Evolutionary conservation across 73 alveolate species (phyloP).

Genomic region (Symbiodinium natans): DNA sequence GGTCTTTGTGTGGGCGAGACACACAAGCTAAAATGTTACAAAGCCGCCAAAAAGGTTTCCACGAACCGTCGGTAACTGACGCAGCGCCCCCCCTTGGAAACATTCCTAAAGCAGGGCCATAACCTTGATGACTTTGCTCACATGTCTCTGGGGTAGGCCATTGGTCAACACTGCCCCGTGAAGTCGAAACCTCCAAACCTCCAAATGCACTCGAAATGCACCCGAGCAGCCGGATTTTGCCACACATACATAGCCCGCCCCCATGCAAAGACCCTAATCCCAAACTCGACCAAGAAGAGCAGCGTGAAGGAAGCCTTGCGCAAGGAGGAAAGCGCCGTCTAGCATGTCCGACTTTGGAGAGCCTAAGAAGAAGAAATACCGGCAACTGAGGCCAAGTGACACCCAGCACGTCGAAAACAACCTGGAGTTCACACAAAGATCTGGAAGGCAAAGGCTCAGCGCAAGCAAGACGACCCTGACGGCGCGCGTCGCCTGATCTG

Average conservation of each 20-base stretch:
- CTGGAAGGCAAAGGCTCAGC: not conserved
- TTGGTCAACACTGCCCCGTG: too few species aligned
- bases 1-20: too few species aligned
- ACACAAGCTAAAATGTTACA: too few species aligned
- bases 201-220: not conserved
- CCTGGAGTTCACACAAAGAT: not conserved
- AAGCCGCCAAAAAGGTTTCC: too few species aligned
- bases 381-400: not conserved
- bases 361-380: not conserved
- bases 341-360: not conserved
- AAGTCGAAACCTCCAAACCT: not conserved
- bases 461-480: not conserved
- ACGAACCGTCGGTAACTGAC: too few species aligned
- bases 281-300: slow-evolving; percentile 36
- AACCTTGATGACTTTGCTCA: too few species aligned
- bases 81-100: too few species aligned
- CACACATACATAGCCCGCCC: slow-evolving; percentile 41
- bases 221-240: slow-evolving; percentile 36
- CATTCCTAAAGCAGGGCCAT: too few species aligned
- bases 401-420: not conserved
- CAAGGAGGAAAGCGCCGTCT: not conserved
- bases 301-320: slow-evolving; percentile 44
- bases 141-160: too few species aligned
- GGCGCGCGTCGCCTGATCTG: not conserved
- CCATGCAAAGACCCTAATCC: slow-evolving; percentile 52